These are phyloP conservation scores for Heracleum sosnowskyi DNA, from an alignment of 129 eudicot species.

Conservation along the genomic window DNA sequence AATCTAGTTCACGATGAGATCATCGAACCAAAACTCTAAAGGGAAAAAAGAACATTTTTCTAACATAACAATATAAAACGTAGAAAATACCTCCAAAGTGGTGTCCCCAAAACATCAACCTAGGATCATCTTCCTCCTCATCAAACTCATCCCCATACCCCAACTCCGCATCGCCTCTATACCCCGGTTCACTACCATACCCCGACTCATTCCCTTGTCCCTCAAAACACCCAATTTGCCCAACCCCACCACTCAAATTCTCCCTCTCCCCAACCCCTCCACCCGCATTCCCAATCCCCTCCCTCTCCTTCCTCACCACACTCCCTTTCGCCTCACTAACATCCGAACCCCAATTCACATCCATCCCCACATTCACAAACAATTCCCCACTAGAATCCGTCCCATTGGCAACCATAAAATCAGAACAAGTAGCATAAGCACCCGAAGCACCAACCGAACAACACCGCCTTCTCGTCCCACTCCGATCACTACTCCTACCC, in stretches of 20 bases:
- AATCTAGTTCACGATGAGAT: no score
- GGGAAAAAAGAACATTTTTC: not conserved
- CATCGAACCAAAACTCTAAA: not conserved
- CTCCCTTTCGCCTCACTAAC: constrained; percentile 55
- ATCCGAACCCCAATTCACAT: constrained; percentile 78
- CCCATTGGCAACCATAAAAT: constrained; percentile 71
- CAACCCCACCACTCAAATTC: constrained; percentile 25
- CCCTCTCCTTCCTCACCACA: constrained; percentile 37
- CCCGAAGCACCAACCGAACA: constrained; percentile 71
- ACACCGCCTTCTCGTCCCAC: constrained; percentile 58
- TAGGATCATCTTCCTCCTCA: constrained; percentile 79
- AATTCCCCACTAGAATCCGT: constrained; percentile 96
- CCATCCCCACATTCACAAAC: constrained; percentile 55
- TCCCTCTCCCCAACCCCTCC: constrained; percentile 44
- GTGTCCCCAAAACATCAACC: constrained; percentile 72
- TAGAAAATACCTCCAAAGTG: constrained; percentile 58
- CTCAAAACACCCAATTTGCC: constrained; percentile 45
- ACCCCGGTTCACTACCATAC: constrained; percentile 93
- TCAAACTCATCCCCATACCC: constrained; percentile 88
- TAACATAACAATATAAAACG: not conserved
- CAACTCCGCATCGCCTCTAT: constrained; percentile 86
- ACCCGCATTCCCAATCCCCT: constrained; percentile 24
- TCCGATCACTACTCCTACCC: constrained; percentile 75
- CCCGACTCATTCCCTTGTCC: constrained; percentile 76
- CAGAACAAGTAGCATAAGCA: constrained; percentile 81